Evolutionary conservation across 2,329 filamentous ascomycete genomes (phyloP), one percentile per base, ranked within the genome.

Genomic region (Fusarium paranaense): DNA sequence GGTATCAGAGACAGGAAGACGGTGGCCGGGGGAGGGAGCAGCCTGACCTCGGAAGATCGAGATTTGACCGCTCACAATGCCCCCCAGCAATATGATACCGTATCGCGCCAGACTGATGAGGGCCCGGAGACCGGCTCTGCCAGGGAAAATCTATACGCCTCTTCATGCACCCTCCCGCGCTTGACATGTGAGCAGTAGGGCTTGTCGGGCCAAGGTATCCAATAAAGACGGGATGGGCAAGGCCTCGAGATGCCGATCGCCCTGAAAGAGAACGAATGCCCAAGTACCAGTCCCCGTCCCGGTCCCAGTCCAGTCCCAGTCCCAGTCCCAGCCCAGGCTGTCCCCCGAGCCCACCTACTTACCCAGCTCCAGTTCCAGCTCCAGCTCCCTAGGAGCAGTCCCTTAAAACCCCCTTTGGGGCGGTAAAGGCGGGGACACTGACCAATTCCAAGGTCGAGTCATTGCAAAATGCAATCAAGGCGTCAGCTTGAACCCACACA

Each of bases 101-200:
- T 60, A 77, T 74, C 66, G 73, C 71, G 62, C 72, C 70, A 76
- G 70, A 75, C 70, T 59, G 50, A 72, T 64, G 67, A 66, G 68
- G 64, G 33, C 57, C 40, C 54, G 54, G 61, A 45, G 35, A 38
- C 60, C 56, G 40, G 40, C 38, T 40, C 58, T 64, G 50, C 16
- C 60, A 69, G 40, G 71, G 67, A 68, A 64, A 30, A 61, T 75
- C 62, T 77, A 73, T 71, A 66, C 66, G 64, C 74, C 58, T 73
- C 56, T 59, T 40, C 54, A 74, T 76, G 72, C 67, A 71, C 63
- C 70, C 62, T 70, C 74, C 70, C 70, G 72, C 70, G 68, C 69
- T 78, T 78, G 73, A 78, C 76, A 78, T 78, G 76, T 78, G 76
- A 78, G 76, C 67, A 56, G 75, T 78, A 78, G 74, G 74, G 69